Percentiles rank a stretch among this genome's conserved stretches.
These are phyloP conservation scores for Pseudopyrenochaeta lycopersici DNA, from an alignment of 2,329 filamentous ascomycete genomes.

Conservation along the genomic window DNA sequence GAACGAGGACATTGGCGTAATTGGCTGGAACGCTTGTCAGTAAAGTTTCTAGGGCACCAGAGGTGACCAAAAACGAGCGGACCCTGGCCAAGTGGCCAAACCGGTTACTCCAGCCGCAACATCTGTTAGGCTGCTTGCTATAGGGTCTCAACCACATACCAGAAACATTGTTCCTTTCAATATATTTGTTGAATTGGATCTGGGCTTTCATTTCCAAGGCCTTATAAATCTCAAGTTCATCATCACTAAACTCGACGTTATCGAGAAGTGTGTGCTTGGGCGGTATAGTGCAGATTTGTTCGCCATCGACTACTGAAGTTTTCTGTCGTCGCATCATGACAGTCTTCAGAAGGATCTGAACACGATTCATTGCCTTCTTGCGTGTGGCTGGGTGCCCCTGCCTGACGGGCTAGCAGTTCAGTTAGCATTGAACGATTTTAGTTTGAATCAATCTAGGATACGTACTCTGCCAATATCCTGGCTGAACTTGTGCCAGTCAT, in stretches of 20 bases:
- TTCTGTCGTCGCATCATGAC: slow-evolving; percentile 87
- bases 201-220: slow-evolving; percentile 73
- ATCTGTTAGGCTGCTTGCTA: neutral
- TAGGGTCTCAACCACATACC: slow-evolving; percentile 35
- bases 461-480: slow-evolving; percentile 59
- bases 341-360: slow-evolving; percentile 80
- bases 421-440: slow-evolving; percentile 39
- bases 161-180: slow-evolving; percentile 72
- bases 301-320: slow-evolving; percentile 78
- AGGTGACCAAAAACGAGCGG: neutral
- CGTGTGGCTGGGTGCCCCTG: slow-evolving; percentile 39
- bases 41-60: neutral
- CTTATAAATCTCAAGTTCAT: slow-evolving; percentile 71
- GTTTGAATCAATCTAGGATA: neutral
- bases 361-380: slow-evolving; percentile 68
- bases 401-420: slow-evolving; percentile 50
- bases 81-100: too few species aligned
- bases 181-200: slow-evolving; percentile 78
- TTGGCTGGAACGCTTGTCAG: slow-evolving; percentile 54
- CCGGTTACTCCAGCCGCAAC: too few species aligned
- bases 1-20: slow-evolving; percentile 82
- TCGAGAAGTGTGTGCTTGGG: slow-evolving; percentile 69
- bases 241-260: slow-evolving; percentile 71
- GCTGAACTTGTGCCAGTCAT: slow-evolving; percentile 69
- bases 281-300: slow-evolving; percentile 76